Base-by-base conservation (phyloP, 495 filamentous ascomycete species). In the Opeltia flavorubescens region DNA sequence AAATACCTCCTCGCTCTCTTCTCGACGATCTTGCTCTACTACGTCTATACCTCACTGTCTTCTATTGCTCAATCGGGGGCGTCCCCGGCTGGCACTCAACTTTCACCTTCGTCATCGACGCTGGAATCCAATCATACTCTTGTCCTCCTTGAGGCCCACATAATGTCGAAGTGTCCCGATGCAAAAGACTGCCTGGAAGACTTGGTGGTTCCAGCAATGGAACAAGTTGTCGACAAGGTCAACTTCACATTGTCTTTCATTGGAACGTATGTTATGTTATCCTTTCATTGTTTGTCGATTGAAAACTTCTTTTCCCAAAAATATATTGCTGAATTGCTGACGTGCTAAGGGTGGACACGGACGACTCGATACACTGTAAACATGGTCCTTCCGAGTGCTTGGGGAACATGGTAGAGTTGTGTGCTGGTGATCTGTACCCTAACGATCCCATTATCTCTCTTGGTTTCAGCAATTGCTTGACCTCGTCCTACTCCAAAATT, bases 161-260 rank as follows among this genome's bases (percentile, higher is more conserved):
- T 94, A 50, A 95, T 94, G 82, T 84, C 81, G 63, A 95, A 96
- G 67, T 98, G 91, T 55, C 91, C 91, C 1, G 86, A 93, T 61
- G 83, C 85, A 2, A 72, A 65, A 60, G 80, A 81, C 58, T 95
- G 91, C 58, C 69, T 98, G 5, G 75, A 77, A 40, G 68, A 89
- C 44, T 59, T 98, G 47, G 73, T 96, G 12, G 65, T 95, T 1
- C 91, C 93, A 2, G 75, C 84, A 2, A 94, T 98, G 86, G 76
- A 84, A 61, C 71, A 78, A 40, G 72, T 89, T 18, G 71, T 73
- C 46, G 72, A 82, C 46, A 93, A 91, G 58, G 89, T 96, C 26
- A 79, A 94, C 65, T 98, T 96, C 62, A 79, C 72, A 17, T 69
- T 95, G 45, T 89, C 85, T 0, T 96, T 83, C 56, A 95, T 98